These are phyloP conservation scores for Drosera capensis DNA, from an alignment of 148 eudicot species.

Conservation along the genomic window DNA sequence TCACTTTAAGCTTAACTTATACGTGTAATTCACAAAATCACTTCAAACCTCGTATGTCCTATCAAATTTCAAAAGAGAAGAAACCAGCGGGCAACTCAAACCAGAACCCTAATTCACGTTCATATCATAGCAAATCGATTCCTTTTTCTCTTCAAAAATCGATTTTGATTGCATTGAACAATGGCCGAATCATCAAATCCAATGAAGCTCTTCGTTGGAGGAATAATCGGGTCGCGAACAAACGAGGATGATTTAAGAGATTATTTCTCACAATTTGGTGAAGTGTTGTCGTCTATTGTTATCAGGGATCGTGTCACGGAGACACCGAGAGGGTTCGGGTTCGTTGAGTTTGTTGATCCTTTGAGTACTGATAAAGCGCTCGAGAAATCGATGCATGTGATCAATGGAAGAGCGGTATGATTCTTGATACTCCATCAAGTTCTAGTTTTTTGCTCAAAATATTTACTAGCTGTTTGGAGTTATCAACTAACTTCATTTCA, in stretches of 20 bases:
- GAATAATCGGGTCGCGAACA: conserved; percentile 54
- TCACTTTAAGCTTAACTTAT: no score
- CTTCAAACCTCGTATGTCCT: no score
- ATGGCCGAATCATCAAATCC: conserved; percentile 52
- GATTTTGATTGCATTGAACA: background rate
- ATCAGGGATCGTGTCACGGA: conserved; percentile 45
- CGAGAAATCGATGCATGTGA: conserved; percentile 29
- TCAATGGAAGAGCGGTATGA: conserved; percentile 45
- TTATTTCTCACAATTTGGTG: conserved; percentile 49
- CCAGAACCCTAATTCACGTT: no score
- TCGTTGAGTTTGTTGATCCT: conserved; percentile 45
- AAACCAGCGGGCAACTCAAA: no score
- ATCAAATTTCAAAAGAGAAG: no score
- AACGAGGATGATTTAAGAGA: conserved; percentile 25
- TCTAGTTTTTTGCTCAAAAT: background rate
- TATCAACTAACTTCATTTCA: no score
- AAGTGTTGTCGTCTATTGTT: conserved; percentile 27
- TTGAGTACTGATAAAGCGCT: conserved; percentile 40
- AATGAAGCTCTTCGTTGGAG: conserved; percentile 72
- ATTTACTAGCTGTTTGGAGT: no score
- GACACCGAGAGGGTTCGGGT: conserved; percentile 70
- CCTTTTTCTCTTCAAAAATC: background rate
- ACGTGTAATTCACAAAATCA: no score
- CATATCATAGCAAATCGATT: no score
- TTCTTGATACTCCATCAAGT: background rate